Conservation (phyloP, 139 green algal genomes). For the Desmodesmus armatus region DNA sequence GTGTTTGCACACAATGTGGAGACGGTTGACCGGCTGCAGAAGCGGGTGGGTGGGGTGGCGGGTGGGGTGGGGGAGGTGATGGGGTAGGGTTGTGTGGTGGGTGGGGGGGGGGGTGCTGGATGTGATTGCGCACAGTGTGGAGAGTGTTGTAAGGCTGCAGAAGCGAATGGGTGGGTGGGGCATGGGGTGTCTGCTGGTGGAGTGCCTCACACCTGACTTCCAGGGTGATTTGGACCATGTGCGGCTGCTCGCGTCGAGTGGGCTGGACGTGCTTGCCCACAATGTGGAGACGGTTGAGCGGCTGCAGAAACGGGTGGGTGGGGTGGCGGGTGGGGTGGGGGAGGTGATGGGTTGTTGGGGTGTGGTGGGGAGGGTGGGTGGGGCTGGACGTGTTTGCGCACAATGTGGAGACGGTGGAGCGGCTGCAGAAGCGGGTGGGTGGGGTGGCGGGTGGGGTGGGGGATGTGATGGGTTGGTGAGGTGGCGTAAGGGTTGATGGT, state of each 20-base stretch:
- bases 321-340: too few species aligned
- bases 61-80: too few species aligned
- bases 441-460: too few species aligned
- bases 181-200: constrained; percentile 86
- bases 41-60: constrained; percentile 73
- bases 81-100: too few species aligned
- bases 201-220: constrained; percentile 97
- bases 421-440: constrained; percentile 85
- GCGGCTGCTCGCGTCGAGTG: constrained; percentile 1
- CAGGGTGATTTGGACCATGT: constrained; percentile 84
- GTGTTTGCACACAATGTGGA: constrained; percentile 99
- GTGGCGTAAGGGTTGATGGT: too few species aligned
- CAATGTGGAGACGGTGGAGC: constrained; percentile 97
- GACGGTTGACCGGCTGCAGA: constrained; percentile 90
- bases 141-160: too few species aligned
- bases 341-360: too few species aligned
- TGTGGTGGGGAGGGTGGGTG: too few species aligned
- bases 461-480: too few species aligned
- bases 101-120: too few species aligned
- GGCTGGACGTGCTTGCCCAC: constrained; percentile 96
- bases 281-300: constrained; percentile 97
- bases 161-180: constrained; percentile 79
- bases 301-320: constrained; percentile 85
- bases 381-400: constrained; percentile 95
- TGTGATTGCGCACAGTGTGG: too few species aligned